A percentile compares a stretch with the other conserved stretches of the same genome.
Conservation (phyloP, 345 rosid species). For the Citrus cavaleriei region DNA sequence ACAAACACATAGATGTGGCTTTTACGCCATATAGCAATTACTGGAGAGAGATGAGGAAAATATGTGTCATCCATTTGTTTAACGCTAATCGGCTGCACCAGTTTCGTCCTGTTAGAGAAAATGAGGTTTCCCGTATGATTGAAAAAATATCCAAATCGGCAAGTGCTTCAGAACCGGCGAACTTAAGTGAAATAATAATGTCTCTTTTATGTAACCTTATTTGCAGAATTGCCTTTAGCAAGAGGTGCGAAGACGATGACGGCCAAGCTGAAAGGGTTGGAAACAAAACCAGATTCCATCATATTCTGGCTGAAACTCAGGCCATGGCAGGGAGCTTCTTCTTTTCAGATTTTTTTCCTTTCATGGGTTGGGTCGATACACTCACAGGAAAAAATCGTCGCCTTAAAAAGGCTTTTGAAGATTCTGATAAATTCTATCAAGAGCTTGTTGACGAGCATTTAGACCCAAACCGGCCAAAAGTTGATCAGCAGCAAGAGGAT, state of each 20-base stretch:
- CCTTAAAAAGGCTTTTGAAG: conserved; percentile 18
- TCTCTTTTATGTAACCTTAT: conserved; percentile 12
- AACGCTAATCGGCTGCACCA: conserved; percentile 13
- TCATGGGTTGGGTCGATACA: conserved; percentile 24
- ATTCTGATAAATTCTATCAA: conserved; percentile 28
- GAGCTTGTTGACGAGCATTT: conserved; percentile 35
- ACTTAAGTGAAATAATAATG: conserved; percentile 13
- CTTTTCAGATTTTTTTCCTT: conserved; percentile 26
- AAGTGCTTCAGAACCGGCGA: not conserved
- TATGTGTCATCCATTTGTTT: conserved; percentile 24
- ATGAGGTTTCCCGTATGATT: conserved; percentile 23
- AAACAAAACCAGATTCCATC: conserved; percentile 10
- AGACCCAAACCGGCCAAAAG: not conserved
- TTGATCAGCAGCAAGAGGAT: conserved; percentile 18
- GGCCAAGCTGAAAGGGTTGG: not conserved
- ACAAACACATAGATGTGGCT: conserved; percentile 25
- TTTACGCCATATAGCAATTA: conserved; percentile 24
- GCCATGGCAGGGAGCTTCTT: conserved; percentile 20
- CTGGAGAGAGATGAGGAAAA: conserved; percentile 28
- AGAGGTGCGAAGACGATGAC: conserved; percentile 18
- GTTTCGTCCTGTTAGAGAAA: conserved; percentile 19
- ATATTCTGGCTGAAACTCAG: conserved; percentile 19
- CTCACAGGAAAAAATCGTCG: conserved; percentile 14
- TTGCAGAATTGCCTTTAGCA: conserved; percentile 30
- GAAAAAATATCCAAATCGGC: conserved; percentile 6